These are phyloP conservation scores for Hymenoscyphus infarciens DNA, from an alignment of 2,329 filamentous ascomycete genomes.

Conservation along the genomic window DNA sequence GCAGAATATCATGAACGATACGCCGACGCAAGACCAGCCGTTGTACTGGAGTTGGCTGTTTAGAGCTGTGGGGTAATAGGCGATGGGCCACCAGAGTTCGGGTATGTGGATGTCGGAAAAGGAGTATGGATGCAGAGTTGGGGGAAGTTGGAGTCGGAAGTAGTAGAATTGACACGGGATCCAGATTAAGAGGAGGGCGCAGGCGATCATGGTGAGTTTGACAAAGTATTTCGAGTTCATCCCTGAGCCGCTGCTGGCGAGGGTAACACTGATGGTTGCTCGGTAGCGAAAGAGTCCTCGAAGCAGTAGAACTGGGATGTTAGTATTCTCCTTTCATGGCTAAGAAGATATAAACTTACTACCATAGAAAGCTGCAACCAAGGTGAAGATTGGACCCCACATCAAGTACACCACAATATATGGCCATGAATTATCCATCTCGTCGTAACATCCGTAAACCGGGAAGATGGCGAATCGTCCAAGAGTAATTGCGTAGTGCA, in stretches of 20 bases:
- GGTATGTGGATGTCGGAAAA: conserved; percentile 51
- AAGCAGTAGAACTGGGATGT: conserved; percentile 50
- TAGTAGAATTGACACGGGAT: conserved; percentile 52
- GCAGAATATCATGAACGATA: conserved; percentile 54
- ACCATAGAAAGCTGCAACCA: conserved; percentile 53
- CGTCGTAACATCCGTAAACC: conserved; percentile 55
- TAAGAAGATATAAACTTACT: conserved; percentile 41
- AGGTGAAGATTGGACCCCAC: conserved; percentile 53
- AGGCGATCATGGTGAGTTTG: conserved; percentile 55
- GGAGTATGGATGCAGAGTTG: conserved; percentile 41
- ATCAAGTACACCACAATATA: conserved; percentile 51
- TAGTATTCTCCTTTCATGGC: conserved; percentile 9
- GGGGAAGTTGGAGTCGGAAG: conserved; percentile 47
- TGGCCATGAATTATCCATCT: conserved; percentile 54
- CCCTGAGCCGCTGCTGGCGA: conserved; percentile 47
- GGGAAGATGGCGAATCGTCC: conserved; percentile 55
- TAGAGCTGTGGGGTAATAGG: conserved; percentile 41
- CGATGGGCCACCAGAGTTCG: conserved; percentile 46
- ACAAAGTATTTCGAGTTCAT: conserved; percentile 58
- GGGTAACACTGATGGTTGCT: conserved; percentile 52
- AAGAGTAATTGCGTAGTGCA: conserved; percentile 58
- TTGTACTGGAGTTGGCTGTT: conserved; percentile 46
- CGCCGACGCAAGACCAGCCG: conserved; percentile 53
- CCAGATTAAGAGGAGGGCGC: conserved; percentile 46
- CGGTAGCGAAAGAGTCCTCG: conserved; percentile 59